Evolutionary conservation across 768 basidiomycete species (phyloP).

Genomic region (Trametes maxima): DNA sequence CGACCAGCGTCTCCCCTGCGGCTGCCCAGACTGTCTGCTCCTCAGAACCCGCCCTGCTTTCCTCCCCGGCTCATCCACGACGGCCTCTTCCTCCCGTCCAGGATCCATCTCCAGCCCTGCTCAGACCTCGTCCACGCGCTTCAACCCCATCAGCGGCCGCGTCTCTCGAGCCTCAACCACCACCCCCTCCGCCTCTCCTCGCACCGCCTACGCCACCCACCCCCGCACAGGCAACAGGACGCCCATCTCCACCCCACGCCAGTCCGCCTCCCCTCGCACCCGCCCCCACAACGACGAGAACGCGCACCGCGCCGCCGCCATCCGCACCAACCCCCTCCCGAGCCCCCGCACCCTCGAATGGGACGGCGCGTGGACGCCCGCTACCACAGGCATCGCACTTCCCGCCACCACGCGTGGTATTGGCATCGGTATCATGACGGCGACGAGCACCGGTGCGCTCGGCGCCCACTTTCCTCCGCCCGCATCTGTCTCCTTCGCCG

Average conservation of each 20-base stretch:
- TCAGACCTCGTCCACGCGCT: too few relatives aligned
- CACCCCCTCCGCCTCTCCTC: not conserved
- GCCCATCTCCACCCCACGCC: not conserved
- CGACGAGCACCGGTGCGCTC: constrained; percentile 7
- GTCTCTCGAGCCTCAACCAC: too few relatives aligned
- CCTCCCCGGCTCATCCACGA: not conserved
- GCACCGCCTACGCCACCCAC: not conserved
- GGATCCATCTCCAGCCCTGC: too few relatives aligned
- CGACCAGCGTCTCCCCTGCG: constrained; percentile 2
- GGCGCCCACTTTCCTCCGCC: constrained; percentile 9
- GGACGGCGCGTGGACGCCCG: not conserved
- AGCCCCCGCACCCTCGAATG: not conserved
- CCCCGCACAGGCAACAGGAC: too few relatives aligned
- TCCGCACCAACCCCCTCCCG: not conserved
- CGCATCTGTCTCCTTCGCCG: not conserved
- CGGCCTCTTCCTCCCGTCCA: not conserved
- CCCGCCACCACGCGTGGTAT: not conserved
- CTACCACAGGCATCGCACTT: not conserved
- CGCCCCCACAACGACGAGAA: constrained; percentile 13
- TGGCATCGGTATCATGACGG: constrained; percentile 14
- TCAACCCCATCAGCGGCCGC: too few relatives aligned
- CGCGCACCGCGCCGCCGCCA: constrained; percentile 7
- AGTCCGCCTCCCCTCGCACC: not conserved
- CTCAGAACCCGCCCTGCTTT: not conserved
- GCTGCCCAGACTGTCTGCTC: constrained; percentile 3